These are phyloP conservation scores for Gastroboletus turbinatus DNA, from an alignment of 1,284 basidiomycete genomes.

Conservation along the genomic window DNA sequence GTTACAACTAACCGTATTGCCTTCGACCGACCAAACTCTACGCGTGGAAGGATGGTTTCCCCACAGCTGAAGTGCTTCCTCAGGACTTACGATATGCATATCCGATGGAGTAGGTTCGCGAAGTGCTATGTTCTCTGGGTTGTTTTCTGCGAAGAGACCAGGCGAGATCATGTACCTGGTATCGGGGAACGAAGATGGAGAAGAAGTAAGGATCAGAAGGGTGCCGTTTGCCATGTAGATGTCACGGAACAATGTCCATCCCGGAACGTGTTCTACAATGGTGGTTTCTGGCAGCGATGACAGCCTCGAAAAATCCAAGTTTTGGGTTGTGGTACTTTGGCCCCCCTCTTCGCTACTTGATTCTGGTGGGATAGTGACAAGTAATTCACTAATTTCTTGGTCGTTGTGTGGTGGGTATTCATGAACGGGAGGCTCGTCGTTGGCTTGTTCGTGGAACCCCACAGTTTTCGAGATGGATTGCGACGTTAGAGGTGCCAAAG, in stretches of 20 bases:
- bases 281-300: slow-evolving; percentile 48
- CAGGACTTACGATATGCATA: slow-evolving; percentile 59
- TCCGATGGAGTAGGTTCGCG: slow-evolving; percentile 65
- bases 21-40: slow-evolving; percentile 64
- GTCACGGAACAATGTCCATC: slow-evolving; percentile 80
- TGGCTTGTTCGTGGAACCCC: slow-evolving; percentile 20
- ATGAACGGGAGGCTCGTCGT: slow-evolving; percentile 15
- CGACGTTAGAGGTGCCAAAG: slow-evolving; percentile 32
- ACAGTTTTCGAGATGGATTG: slow-evolving; percentile 41
- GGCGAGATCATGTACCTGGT: slow-evolving; percentile 69
- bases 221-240: slow-evolving; percentile 80
- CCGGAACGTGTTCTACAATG: slow-evolving; percentile 62
- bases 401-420: slow-evolving; percentile 17
- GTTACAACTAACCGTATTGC: slow-evolving; percentile 56
- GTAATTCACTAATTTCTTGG: slow-evolving; percentile 8
- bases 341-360: not conserved
- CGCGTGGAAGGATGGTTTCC: slow-evolving; percentile 39
- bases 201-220: slow-evolving; percentile 58
- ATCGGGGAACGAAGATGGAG: slow-evolving; percentile 53
- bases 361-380: slow-evolving; percentile 1
- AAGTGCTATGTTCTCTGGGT: slow-evolving; percentile 60
- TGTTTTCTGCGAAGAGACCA: slow-evolving; percentile 56
- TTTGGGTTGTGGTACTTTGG: not conserved
- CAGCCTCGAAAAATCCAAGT: slow-evolving; percentile 6
- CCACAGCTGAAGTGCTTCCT: slow-evolving; percentile 65